Conservation (phyloP, 257 asterid species). For the Haberlea rhodopensis region DNA sequence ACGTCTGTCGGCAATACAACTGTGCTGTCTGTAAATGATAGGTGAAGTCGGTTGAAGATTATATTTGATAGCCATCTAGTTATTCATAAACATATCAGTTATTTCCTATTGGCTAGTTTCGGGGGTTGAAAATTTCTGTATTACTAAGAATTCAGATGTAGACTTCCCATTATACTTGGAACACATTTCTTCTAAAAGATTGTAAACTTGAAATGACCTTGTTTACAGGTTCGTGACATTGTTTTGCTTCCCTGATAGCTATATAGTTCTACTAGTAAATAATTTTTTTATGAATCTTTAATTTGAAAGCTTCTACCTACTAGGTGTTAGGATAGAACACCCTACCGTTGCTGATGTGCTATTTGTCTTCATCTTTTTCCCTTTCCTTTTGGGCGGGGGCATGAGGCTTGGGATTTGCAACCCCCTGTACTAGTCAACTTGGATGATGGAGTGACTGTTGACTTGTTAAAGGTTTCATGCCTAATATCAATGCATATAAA, state of each 20-base stretch:
- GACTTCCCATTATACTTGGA: neutral
- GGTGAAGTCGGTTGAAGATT: constrained; percentile 18
- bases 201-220: constrained; percentile 12
- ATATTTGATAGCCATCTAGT: constrained; percentile 12
- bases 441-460: constrained; percentile 10
- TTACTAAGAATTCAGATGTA: neutral
- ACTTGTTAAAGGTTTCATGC: constrained; percentile 15
- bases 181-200: neutral
- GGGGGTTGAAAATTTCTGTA: constrained; percentile 3
- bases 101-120: constrained; percentile 21
- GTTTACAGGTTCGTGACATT: constrained; percentile 19
- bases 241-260: constrained; percentile 21
- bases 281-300: too few relatives aligned
- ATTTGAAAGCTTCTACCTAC: neutral
- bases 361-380: neutral
- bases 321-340: neutral
- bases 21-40: constrained; percentile 4
- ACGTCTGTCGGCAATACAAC: constrained; percentile 6
- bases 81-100: constrained; percentile 5
- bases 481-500: constrained; percentile 20
- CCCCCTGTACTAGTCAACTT: constrained; percentile 3
- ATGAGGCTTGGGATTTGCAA: neutral
- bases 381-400: neutral
- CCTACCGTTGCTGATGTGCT: neutral
- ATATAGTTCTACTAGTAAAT: too few relatives aligned